A percentile compares a stretch with the other conserved stretches of the same genome.
These are phyloP conservation scores for Graphiopsis chlorocephala DNA, from an alignment of 2,329 filamentous ascomycete species.

Conservation along the genomic window DNA sequence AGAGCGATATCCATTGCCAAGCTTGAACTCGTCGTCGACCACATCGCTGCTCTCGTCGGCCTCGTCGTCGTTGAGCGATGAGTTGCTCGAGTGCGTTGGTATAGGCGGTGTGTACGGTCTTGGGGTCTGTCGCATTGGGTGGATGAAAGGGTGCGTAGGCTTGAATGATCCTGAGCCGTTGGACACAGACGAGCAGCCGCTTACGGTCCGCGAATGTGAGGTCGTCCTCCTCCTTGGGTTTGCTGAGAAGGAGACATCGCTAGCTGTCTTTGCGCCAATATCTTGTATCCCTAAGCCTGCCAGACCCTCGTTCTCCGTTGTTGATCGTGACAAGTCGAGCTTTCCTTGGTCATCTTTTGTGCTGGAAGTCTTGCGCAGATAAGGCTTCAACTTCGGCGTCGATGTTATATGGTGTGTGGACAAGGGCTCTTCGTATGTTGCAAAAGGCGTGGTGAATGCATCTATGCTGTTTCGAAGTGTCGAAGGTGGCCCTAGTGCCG, in stretches of 20 bases:
- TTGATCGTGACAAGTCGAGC: conserved; percentile 55
- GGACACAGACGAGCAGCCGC: conserved; percentile 55
- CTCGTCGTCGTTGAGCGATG: conserved; percentile 46
- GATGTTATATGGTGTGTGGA: conserved; percentile 21
- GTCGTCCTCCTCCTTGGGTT: conserved; percentile 39
- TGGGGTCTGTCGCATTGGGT: conserved; percentile 56
- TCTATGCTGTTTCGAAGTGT: conserved; percentile 22
- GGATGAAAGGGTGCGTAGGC: conserved; percentile 52
- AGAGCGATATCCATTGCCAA: conserved; percentile 36
- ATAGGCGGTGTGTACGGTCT: conserved; percentile 54
- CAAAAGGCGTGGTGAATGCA: conserved; percentile 31
- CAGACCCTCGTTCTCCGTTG: conserved; percentile 52
- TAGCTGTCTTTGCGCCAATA: conserved; percentile 36
- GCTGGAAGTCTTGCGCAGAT: conserved; percentile 53
- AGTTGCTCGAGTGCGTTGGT: conserved; percentile 47
- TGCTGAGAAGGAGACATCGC: conserved; percentile 43
- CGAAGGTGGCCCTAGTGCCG: conserved; percentile 22
- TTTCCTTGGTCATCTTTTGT: conserved; percentile 45
- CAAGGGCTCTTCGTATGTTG: conserved; percentile 30
- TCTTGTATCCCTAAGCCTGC: conserved; percentile 56
- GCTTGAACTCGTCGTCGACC: conserved; percentile 45
- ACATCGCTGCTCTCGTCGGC: conserved; percentile 41
- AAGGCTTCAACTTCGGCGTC: conserved; percentile 52
- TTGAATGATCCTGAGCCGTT: conserved; percentile 46
- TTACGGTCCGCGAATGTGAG: conserved; percentile 52